A percentile compares a stretch with the other conserved stretches of the same genome.
Conservation (phyloP, 2,329 filamentous ascomycete genomes). For the Monosporascus sp. region DNA sequence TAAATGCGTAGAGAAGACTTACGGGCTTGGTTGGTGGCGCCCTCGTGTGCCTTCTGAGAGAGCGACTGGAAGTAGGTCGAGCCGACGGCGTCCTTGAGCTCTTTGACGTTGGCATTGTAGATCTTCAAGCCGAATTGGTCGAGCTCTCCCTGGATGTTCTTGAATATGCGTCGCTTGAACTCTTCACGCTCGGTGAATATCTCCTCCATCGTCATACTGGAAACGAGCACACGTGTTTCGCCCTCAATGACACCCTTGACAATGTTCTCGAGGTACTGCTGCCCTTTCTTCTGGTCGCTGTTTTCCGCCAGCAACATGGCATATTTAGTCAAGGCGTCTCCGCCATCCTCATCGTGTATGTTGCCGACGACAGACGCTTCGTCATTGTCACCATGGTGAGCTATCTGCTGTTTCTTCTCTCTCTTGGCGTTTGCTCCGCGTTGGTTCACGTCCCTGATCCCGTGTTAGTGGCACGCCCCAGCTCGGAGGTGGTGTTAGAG, state of each 20-base stretch:
- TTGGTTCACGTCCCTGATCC: conserved; percentile 51
- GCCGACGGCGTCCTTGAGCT: conserved; percentile 75
- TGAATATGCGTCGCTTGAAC: conserved; percentile 71
- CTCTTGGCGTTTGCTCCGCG: conserved; percentile 40
- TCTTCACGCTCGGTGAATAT: conserved; percentile 73
- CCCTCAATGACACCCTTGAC: conserved; percentile 89
- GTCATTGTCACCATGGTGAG: background rate
- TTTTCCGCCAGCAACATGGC: conserved; percentile 70
- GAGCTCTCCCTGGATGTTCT: conserved; percentile 73
- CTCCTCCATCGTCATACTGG: conserved; percentile 89
- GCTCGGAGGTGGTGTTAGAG: background rate
- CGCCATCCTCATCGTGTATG: conserved; percentile 39
- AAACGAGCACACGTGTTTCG: conserved; percentile 77
- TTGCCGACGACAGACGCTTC: conserved; percentile 5
- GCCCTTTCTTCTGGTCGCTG: conserved; percentile 32
- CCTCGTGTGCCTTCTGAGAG: conserved; percentile 78
- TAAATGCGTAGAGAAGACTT: background rate
- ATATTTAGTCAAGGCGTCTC: conserved; percentile 71
- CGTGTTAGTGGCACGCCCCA: background rate
- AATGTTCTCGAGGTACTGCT: conserved; percentile 71
- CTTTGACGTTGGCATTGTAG: conserved; percentile 73
- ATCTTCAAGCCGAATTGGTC: conserved; percentile 75
- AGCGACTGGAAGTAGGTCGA: conserved; percentile 81
- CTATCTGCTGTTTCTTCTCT: conserved; percentile 5
- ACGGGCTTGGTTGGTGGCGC: conserved; percentile 72